Evolutionary conservation across 345 rosid genomes (phyloP).

Genomic region (Trapa bicornis): DNA sequence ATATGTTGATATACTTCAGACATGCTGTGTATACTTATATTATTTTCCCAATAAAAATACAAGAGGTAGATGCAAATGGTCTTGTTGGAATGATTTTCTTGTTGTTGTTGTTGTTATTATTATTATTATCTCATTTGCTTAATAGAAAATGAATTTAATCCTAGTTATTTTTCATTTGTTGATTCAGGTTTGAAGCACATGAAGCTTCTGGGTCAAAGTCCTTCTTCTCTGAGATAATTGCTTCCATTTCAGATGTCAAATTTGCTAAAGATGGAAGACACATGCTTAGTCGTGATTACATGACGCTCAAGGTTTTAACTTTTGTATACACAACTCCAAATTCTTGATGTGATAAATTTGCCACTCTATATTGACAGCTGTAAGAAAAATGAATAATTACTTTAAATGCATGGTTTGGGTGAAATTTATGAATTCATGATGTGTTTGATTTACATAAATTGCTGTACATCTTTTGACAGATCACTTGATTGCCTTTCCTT

Average conservation of each 20-base stretch:
- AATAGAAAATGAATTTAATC: neutral
- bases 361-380: neutral
- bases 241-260: conserved; percentile 83
- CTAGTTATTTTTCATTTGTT: neutral
- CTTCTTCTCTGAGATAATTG: conserved; percentile 89
- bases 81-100: neutral
- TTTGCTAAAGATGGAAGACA: conserved; percentile 73
- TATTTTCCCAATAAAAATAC: too few species aligned
- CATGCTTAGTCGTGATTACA: conserved; percentile 87
- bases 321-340: neutral
- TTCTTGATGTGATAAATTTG: neutral
- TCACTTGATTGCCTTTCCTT: neutral
- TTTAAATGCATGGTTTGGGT: neutral
- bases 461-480: neutral
- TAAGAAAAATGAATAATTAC: neutral
- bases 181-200: conserved; percentile 72
- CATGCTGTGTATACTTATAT: too few species aligned
- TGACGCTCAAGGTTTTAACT: conserved; percentile 73
- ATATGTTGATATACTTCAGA: neutral
- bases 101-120: neutral
- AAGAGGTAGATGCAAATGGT: neutral
- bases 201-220: conserved; percentile 70
- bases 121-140: neutral
- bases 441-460: neutral
- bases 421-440: neutral